Conservation (phyloP, 2,329 filamentous ascomycete genomes). For the Furcasterigmium sp. region DNA sequence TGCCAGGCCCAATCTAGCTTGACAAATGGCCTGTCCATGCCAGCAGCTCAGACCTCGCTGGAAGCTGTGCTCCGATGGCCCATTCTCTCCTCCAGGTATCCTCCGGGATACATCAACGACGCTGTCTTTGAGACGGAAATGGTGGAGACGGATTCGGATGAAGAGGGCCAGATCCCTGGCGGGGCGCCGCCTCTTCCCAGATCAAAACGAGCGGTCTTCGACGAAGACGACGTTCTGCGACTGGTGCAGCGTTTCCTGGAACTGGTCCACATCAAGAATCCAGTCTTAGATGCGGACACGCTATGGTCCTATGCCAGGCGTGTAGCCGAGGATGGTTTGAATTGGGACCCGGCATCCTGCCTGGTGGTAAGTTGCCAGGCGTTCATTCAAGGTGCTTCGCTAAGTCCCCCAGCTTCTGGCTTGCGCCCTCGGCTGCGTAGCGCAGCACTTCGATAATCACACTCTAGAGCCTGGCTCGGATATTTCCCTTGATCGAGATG, state of each 20-base stretch:
- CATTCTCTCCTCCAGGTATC: neutral
- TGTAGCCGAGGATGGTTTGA: slow-evolving; percentile 1
- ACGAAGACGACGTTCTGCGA: neutral
- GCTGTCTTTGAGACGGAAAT: neutral
- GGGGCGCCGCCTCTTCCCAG: neutral
- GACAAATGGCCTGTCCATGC: neutral
- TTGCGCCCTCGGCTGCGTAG: slow-evolving; percentile 22
- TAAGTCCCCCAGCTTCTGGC: slow-evolving; percentile 18
- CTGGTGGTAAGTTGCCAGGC: slow-evolving; percentile 18
- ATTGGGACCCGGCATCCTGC: slow-evolving; percentile 21
- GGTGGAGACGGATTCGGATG: neutral
- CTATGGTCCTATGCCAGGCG: neutral
- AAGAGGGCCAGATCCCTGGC: neutral
- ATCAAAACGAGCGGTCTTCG: neutral
- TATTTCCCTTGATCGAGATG: neutral
- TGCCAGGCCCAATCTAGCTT: neutral
- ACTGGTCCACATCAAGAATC: slow-evolving; percentile 1
- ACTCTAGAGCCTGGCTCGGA: neutral
- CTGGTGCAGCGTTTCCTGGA: slow-evolving; percentile 1
- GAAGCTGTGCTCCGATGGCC: slow-evolving; percentile 1
- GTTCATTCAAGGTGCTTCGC: neutral
- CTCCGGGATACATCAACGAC: neutral
- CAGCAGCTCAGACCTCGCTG: neutral
- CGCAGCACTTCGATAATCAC: slow-evolving; percentile 11
- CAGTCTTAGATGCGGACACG: neutral